These are phyloP conservation scores for Mucuna pruriens DNA, from an alignment of 306 rosid species.

Conservation along the genomic window DNA sequence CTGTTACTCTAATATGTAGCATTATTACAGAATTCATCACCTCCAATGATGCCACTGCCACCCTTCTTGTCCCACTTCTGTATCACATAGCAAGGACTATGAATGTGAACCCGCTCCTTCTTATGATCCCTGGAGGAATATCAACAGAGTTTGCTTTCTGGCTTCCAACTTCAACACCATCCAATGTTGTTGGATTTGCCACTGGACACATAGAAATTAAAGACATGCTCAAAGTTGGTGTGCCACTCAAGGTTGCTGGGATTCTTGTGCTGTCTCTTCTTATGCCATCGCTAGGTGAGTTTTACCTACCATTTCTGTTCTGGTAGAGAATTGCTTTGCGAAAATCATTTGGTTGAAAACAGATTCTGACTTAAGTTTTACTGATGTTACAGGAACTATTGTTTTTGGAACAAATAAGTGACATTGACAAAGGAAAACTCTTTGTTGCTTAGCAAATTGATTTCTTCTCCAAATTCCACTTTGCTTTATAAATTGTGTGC, in stretches of 20 bases:
- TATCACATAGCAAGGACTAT: slow-evolving; percentile 67
- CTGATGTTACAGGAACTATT: slow-evolving; percentile 61
- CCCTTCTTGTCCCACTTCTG: slow-evolving; percentile 70
- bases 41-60: slow-evolving; percentile 87
- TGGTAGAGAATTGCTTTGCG: not conserved
- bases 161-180: slow-evolving; percentile 85
- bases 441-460: slow-evolving; percentile 1
- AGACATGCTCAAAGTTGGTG: slow-evolving; percentile 81
- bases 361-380: slow-evolving; percentile 25
- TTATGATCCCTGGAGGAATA: slow-evolving; percentile 85
- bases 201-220: slow-evolving; percentile 73
- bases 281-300: slow-evolving; percentile 86
- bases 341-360: not conserved
- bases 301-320: not conserved
- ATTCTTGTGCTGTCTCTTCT: slow-evolving; percentile 57
- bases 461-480: not conserved
- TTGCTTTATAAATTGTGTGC: not conserved
- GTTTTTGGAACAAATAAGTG: slow-evolving; percentile 63
- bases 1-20: slow-evolving; percentile 67
- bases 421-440: not conserved
- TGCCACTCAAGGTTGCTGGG: slow-evolving; percentile 78
- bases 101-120: slow-evolving; percentile 78
- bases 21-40: slow-evolving; percentile 78
- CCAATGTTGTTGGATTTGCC: slow-evolving; percentile 78
- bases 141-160: slow-evolving; percentile 78